Base-by-base conservation (phyloP, 768 basidiomycete genomes). In the Dioszegia hungarica region DNA sequence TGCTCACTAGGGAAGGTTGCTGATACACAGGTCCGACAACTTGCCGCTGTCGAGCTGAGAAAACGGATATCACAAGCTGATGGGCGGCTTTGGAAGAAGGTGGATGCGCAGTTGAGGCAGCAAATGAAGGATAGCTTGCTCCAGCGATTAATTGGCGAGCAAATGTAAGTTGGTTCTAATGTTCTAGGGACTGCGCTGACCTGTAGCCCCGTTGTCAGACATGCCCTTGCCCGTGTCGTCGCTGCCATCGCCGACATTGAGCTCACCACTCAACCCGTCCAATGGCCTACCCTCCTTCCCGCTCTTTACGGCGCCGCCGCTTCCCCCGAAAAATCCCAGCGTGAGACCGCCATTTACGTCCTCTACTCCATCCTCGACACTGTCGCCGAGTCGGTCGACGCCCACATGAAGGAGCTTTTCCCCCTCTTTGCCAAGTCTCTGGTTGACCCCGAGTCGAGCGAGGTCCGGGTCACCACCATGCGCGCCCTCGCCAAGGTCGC, bases 41-140 rank as follows among this genome's bases (percentile, higher is more conserved):
- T 99, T 20, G 90, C 93, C 45, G 92, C 93, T 8, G 92, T 97
- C 54, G 95, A 99, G 78, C 81, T 97, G 74, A 83, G 94, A 67
- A 99, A 99, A 81, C 88, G 94, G 56, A 84, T 97, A 59, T 75
- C 81, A 25, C 82, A 85, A 73, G 86, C 86, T 67, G 88, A 86
- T 64, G 88, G 87, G 47, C 84, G 82, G 73, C 77, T 93, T 29
- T 99, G 95, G 95, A 79, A 84, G 19, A 79, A 82, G 54, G 81
- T 90, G 27, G 77, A 84, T 33, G 82, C 82, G 72, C 79, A 80
- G 34, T 80, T 86, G 59, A 86, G 94, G 38, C 81, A 85, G 62
- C 82, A 87, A 75, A 90, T 99, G 78, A 99, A 97, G 80, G 77
- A 78, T 54, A 85, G 87, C 68, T 77, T 97, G 49, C 87, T 92